These are phyloP conservation scores for Coemansia sp. DNA, from an alignment of 192 early-diverging fungal genomes.

Conservation along the genomic window DNA sequence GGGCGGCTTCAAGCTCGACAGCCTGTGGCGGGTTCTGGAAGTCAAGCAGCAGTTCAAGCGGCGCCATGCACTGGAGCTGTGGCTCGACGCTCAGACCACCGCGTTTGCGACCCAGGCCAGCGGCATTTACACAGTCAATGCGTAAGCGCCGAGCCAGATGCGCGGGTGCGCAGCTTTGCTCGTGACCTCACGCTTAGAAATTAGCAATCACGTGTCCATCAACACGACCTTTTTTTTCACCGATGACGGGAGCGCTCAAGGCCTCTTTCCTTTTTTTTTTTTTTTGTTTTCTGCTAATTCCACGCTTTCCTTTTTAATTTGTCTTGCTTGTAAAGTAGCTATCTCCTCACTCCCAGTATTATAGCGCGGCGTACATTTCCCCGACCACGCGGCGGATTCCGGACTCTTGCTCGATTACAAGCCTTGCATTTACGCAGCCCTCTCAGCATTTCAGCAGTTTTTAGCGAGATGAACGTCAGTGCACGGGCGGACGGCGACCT, in stretches of 20 bases:
- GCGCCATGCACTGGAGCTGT: slow-evolving; percentile 20
- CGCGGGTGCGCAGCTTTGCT: too few relatives aligned
- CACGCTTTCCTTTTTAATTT: background rate
- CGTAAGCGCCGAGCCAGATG: too few relatives aligned
- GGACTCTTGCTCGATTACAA: background rate
- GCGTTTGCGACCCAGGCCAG: background rate
- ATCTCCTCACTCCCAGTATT: background rate
- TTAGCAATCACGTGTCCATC: background rate
- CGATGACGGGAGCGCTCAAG: background rate
- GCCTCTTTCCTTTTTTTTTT: background rate
- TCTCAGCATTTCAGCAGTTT: background rate
- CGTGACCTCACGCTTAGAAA: background rate
- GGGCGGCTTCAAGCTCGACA: slow-evolving; percentile 5
- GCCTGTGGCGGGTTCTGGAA: slow-evolving; percentile 49
- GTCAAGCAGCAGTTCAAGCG: slow-evolving; percentile 58
- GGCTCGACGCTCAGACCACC: slow-evolving; percentile 12
- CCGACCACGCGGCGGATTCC: background rate
- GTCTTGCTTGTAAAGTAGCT: background rate
- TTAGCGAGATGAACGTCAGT: slow-evolving; percentile 62
- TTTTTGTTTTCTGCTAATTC: background rate
- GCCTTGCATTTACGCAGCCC: too few relatives aligned
- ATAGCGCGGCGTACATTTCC: background rate
- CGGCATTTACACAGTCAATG: background rate
- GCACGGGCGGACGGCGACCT: slow-evolving; percentile 62
- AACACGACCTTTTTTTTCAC: too few relatives aligned